Percentiles rank a stretch among this genome's conserved stretches.
Evolutionary conservation across 495 filamentous ascomycete species (phyloP).

Genomic region (Glonium stellatum): DNA sequence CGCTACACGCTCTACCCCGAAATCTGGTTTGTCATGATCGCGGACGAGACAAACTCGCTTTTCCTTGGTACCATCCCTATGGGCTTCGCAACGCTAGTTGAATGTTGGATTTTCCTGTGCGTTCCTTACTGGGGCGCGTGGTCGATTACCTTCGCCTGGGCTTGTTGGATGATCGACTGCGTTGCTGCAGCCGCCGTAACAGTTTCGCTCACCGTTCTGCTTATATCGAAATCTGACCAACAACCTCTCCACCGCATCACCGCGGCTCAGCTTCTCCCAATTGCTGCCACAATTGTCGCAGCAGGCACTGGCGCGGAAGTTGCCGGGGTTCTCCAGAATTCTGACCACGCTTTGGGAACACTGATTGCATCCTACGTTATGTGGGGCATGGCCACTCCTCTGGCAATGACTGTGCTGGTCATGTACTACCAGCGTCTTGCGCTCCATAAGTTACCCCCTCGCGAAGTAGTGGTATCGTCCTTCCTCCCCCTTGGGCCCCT

Average conservation of each 20-base stretch:
- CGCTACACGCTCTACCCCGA: conserved; percentile 55
- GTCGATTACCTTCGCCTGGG: conserved; percentile 41
- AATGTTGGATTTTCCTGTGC: conserved; percentile 50
- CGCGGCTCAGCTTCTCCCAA: conserved; percentile 55
- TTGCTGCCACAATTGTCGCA: conserved; percentile 55
- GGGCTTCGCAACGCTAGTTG: conserved; percentile 55
- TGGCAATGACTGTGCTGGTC: conserved; percentile 51
- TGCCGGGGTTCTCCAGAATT: conserved; percentile 47
- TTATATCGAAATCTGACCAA: conserved; percentile 38
- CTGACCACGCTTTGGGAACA: conserved; percentile 51
- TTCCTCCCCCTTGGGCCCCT: conserved; percentile 60
- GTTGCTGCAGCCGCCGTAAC: conserved; percentile 47
- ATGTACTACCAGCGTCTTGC: conserved; percentile 59
- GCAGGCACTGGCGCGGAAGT: conserved; percentile 51
- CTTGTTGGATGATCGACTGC: conserved; percentile 54
- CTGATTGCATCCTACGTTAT: conserved; percentile 51
- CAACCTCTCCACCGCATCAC: conserved; percentile 49
- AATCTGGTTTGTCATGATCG: conserved; percentile 53
- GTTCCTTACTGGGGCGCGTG: conserved; percentile 50
- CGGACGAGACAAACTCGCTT: conserved; percentile 51
- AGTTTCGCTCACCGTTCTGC: conserved; percentile 48
- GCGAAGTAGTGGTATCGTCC: conserved; percentile 55
- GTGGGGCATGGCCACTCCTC: conserved; percentile 53
- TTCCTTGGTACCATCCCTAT: conserved; percentile 60
- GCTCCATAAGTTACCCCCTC: conserved; percentile 52